Conservation (phyloP, 208 protist genomes). For the Leishmania martiniquensis region DNA sequence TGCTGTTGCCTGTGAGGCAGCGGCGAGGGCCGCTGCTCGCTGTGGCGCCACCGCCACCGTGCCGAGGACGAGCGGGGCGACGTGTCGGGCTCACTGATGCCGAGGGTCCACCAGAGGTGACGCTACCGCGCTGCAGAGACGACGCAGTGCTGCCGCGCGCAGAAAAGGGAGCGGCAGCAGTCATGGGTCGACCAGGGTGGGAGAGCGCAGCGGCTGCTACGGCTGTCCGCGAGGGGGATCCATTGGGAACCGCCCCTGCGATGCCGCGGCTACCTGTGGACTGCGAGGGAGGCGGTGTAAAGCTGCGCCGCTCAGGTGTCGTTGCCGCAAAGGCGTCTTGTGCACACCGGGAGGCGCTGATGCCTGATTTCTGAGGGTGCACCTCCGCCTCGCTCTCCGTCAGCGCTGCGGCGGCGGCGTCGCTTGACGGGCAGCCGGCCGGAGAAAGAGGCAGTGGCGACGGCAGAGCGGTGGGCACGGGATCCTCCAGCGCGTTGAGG, state of each 20-base stretch:
- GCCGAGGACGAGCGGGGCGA: constrained; percentile 8
- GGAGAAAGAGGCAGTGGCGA: neutral
- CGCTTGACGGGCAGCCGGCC: neutral
- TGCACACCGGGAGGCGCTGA: neutral
- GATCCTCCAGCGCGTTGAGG: constrained; percentile 32
- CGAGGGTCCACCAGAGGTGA: constrained; percentile 11
- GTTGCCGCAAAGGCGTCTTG: neutral
- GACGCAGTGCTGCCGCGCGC: constrained; percentile 28
- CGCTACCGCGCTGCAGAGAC: constrained; percentile 28
- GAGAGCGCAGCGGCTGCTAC: neutral
- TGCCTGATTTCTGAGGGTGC: neutral
- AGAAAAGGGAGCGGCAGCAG: constrained; percentile 7
- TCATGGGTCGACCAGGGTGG: neutral
- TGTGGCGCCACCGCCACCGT: neutral
- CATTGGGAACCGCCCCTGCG: neutral
- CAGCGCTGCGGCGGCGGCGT: neutral
- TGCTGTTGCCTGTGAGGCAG: neutral
- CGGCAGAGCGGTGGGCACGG: constrained; percentile 17
- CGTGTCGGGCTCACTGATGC: constrained; percentile 23
- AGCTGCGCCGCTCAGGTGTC: constrained; percentile 9
- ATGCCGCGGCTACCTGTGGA: neutral
- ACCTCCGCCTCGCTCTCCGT: neutral
- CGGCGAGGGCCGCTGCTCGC: constrained; percentile 12
- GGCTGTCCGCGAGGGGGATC: constrained; percentile 9
- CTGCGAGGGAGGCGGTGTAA: constrained; percentile 6